These are phyloP conservation scores for Zea luxurians DNA, from an alignment of 176 grass and related monocot species.

Conservation along the genomic window DNA sequence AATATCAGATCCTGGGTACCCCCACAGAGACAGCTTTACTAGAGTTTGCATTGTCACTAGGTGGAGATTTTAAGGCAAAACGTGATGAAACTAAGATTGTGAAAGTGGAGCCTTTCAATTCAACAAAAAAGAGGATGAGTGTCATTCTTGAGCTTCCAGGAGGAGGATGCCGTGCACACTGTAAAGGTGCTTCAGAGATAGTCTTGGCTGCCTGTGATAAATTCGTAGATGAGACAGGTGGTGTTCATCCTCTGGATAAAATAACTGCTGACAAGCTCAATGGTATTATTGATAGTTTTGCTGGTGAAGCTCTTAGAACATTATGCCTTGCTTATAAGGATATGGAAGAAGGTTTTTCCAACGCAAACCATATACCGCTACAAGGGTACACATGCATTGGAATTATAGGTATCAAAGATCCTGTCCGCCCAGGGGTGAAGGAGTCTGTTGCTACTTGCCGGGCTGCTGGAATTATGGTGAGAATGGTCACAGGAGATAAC, in stretches of 20 bases:
- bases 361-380: constrained; percentile 55
- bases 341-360: constrained; percentile 61
- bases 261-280: constrained; percentile 57
- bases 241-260: constrained; percentile 59
- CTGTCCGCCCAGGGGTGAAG: constrained; percentile 84
- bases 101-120: constrained; percentile 98
- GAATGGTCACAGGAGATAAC: constrained; percentile 98
- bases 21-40: constrained; percentile 90
- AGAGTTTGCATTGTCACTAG: constrained; percentile 84
- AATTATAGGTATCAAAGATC: constrained; percentile 97
- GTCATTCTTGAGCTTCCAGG: constrained; percentile 75
- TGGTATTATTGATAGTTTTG: constrained; percentile 76
- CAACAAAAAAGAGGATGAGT: constrained; percentile 91
- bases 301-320: constrained; percentile 86
- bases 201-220: constrained; percentile 77
- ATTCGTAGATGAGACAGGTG: constrained; percentile 69
- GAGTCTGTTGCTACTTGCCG: constrained; percentile 91
- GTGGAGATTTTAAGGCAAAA: constrained; percentile 78
- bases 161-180: constrained; percentile 65
- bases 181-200: constrained; percentile 98
- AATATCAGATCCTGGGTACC: constrained; percentile 79
- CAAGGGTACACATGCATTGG: constrained; percentile 87
- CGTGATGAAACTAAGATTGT: constrained; percentile 65
- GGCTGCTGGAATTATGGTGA: constrained; percentile 84
- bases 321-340: constrained; percentile 87